Evolutionary conservation across 495 filamentous ascomycete genomes (phyloP).

Genomic region (Penicillium parvum): DNA sequence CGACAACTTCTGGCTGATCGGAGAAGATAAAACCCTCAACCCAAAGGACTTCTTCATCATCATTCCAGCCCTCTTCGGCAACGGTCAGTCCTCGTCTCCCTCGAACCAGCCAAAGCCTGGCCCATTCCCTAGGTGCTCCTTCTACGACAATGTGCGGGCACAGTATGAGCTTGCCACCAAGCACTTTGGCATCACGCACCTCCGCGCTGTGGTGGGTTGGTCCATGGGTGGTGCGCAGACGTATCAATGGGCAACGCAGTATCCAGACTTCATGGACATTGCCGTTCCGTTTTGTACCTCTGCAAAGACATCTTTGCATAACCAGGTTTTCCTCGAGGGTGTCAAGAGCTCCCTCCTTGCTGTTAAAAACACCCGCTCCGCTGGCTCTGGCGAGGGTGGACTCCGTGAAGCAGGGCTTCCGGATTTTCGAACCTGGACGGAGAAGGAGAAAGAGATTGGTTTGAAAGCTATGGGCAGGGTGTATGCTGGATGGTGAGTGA

Average conservation of each 20-base stretch:
- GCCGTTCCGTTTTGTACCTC: conserved; percentile 64
- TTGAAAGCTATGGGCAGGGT: conserved; percentile 66
- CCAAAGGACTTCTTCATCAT: conserved; percentile 66
- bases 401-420: conserved; percentile 24
- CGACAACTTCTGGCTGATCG: conserved; percentile 64
- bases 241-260: conserved; percentile 69
- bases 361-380: conserved; percentile 52
- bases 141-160: conserved; percentile 68
- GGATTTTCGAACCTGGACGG: conserved; percentile 49
- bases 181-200: conserved; percentile 57
- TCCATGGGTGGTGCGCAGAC: conserved; percentile 67
- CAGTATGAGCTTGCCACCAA: conserved; percentile 63
- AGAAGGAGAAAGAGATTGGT: conserved; percentile 53
- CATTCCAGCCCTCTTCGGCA: conserved; percentile 66
- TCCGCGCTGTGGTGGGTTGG: conserved; percentile 63
- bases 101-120: conserved; percentile 53
- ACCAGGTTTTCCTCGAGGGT: conserved; percentile 69
- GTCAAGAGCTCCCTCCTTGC: conserved; percentile 64
- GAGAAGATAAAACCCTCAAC: conserved; percentile 55
- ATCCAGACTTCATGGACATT: conserved; percentile 65
- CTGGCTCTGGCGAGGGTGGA: conserved; percentile 40
- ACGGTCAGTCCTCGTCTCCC: conserved; percentile 67
- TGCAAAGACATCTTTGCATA: conserved; percentile 64
- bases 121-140: conserved; percentile 57
- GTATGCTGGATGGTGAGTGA: conserved; percentile 66